Conservation (phyloP, 2,329 filamentous ascomycete species). For the Exophiala sp. region DNA sequence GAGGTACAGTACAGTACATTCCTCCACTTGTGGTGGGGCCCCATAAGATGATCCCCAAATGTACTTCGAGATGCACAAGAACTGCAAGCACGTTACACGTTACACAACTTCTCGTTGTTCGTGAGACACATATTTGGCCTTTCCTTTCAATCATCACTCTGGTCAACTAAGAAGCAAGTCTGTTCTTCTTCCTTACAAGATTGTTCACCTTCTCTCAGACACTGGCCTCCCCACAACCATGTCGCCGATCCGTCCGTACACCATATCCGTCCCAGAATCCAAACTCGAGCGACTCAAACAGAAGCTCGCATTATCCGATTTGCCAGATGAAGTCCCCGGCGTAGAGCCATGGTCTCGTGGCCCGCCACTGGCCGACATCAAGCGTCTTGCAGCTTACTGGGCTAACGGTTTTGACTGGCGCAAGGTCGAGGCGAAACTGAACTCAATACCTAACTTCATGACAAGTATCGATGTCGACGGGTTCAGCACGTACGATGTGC, state of each 20-base stretch:
- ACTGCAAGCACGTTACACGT: too few species aligned
- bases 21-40: too few species aligned
- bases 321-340: conserved; percentile 38
- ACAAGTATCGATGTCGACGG: conserved; percentile 50
- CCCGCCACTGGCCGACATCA: conserved; percentile 36
- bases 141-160: too few species aligned
- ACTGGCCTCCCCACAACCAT: background rate
- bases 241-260: conserved; percentile 27
- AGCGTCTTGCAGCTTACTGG: conserved; percentile 36
- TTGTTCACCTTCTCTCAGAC: background rate
- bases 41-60: too few species aligned
- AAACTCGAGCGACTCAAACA: conserved; percentile 34
- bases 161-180: too few species aligned
- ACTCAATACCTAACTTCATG: conserved; percentile 56
- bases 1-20: too few species aligned
- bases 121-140: too few species aligned
- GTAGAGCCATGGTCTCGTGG: conserved; percentile 48
- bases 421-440: conserved; percentile 55
- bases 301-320: conserved; percentile 34
- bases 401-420: conserved; percentile 56
- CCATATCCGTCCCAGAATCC: conserved; percentile 33
- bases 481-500: conserved; percentile 60
- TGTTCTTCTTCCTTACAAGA: background rate
- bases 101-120: too few species aligned
- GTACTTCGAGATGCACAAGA: too few species aligned